Evolutionary conservation across 495 filamentous ascomycete species (phyloP), one percentile per base, ranked within the genome.

Genomic region (Hypoxylon fragiforme): DNA sequence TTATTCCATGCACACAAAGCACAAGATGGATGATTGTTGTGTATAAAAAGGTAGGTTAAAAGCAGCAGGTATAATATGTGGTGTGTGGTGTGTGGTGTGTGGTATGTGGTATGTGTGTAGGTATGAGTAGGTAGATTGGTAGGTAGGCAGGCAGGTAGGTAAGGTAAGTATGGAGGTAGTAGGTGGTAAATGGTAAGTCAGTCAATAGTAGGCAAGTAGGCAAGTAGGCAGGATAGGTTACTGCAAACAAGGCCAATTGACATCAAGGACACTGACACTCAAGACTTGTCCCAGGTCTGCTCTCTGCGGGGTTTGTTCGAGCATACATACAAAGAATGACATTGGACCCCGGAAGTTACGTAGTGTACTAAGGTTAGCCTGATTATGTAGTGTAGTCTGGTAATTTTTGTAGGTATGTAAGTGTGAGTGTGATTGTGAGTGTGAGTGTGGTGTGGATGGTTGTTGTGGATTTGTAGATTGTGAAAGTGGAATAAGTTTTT

Each of bases 181-280:
- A n/a, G n/a, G n/a, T n/a, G n/a, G n/a, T n/a, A n/a, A n/a, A n/a
- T n/a, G n/a, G n/a, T n/a, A n/a, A n/a, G n/a, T n/a, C n/a, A n/a
- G n/a, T n/a, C n/a, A n/a, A 9, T 28, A 28, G 24, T 28, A 28
- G 24, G 4, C 4, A 4, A 28, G 24, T 28, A 28, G 24, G 24
- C 9, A 28, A 9, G 24, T 28, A 28, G 24, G 24, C 9, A 28
- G 9, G 24, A 21, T 48, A 37, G 35, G 35, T 40, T 47, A 48
- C 31, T 52, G 58, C 43, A 56, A 56, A 62, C 58, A 53, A 47
- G 44, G 26, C 58, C 58, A 62, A 62, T 62, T 62, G 52, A 56
- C 30, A 41, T 62, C 19, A 15, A 56, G 52, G 37, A 56, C n/a
- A n/a, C n/a, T n/a, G n/a, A 9, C 48, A 36, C 47, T 62, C n/a